These are phyloP conservation scores for Blastomyces silverae DNA, from an alignment of 2,329 filamentous ascomycete species.

Conservation along the genomic window DNA sequence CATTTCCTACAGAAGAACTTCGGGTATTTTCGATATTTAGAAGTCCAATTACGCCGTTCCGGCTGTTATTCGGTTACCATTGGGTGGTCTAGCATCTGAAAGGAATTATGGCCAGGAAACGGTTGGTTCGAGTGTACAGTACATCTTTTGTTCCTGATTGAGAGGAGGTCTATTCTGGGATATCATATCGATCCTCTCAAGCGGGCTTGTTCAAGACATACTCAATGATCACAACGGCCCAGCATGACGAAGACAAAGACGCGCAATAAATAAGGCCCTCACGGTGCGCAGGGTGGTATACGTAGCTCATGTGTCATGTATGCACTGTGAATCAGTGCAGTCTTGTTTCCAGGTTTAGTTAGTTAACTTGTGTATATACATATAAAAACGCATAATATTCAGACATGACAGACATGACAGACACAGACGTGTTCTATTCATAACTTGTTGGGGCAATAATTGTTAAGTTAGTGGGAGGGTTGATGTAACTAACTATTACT, in stretches of 20 bases:
- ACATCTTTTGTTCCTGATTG: neutral
- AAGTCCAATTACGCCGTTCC: neutral
- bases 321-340: neutral
- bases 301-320: neutral
- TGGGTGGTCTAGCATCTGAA: neutral
- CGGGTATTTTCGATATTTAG: neutral
- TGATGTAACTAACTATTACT: neutral
- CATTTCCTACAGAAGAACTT: neutral
- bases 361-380: neutral
- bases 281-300: neutral
- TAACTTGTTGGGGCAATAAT: no score
- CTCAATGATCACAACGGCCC: neutral
- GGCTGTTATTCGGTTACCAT: neutral
- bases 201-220: neutral
- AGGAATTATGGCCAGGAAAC: no score
- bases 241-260: conserved; percentile 1
- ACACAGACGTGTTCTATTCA: neutral
- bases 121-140: neutral
- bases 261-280: neutral
- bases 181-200: neutral
- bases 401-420: no score
- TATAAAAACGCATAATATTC: neutral
- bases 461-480: no score
- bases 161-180: neutral
- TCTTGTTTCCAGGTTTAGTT: neutral